phyloP scores from a whole-genome alignment of 495 filamentous ascomycete species.

The Ramalina intermedia region DNA sequence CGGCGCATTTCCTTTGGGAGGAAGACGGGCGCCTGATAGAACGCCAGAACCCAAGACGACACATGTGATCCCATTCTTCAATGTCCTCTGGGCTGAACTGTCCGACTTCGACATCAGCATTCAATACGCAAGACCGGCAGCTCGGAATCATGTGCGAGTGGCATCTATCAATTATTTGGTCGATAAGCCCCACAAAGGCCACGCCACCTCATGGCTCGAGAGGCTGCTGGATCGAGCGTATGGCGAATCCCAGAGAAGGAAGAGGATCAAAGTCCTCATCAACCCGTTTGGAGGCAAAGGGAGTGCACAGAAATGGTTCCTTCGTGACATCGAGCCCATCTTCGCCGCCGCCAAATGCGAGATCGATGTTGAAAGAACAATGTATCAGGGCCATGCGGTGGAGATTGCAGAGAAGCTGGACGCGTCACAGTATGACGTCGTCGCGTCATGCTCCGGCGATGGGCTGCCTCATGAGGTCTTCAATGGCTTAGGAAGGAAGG shows the following conservation, averaged over 20 bases:
- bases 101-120: slow-evolving; percentile 49
- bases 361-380: slow-evolving; percentile 61
- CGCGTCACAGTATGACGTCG: slow-evolving; percentile 62
- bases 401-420: slow-evolving; percentile 70
- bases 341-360: slow-evolving; percentile 70
- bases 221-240: slow-evolving; percentile 58
- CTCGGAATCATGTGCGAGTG: slow-evolving; percentile 42
- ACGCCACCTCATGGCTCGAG: slow-evolving; percentile 44
- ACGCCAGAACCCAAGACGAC: slow-evolving; percentile 23
- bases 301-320: slow-evolving; percentile 57
- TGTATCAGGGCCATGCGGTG: slow-evolving; percentile 59
- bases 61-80: slow-evolving; percentile 57
- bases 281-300: slow-evolving; percentile 87
- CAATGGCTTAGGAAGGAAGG: slow-evolving; percentile 70
- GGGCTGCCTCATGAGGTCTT: slow-evolving; percentile 88
- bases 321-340: slow-evolving; percentile 62
- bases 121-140: slow-evolving; percentile 49
- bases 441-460: slow-evolving; percentile 85
- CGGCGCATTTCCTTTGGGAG: neutral
- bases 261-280: slow-evolving; percentile 72
- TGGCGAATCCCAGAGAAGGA: slow-evolving; percentile 50
- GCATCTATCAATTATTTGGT: slow-evolving; percentile 47
- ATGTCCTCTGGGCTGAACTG: slow-evolving; percentile 70
- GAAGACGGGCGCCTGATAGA: slow-evolving; percentile 1
- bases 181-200: slow-evolving; percentile 32